Base-by-base conservation (phyloP, 2,329 filamentous ascomycete species). In the Phaeophleospora eucalypticola region DNA sequence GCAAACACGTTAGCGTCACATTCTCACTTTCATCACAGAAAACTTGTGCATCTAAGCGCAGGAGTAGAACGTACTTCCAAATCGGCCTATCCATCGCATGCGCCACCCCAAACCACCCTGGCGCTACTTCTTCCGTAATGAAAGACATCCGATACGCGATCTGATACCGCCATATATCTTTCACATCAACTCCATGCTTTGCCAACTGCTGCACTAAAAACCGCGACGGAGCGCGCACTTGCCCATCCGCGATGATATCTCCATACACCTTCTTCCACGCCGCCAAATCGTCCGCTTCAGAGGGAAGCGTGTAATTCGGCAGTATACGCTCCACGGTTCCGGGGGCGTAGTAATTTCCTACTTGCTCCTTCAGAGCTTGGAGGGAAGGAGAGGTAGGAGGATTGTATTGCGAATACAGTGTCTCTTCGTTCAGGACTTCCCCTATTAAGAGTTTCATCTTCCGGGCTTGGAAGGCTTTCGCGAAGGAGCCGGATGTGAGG, bases 1-100 rank as follows among this genome's bases (percentile, higher is more conserved):
- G n/a, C n/a, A n/a, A n/a, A n/a, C n/a, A n/a, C n/a, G n/a, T 4
- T 7, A 4, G 17, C 32, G n/a, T 21, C 20, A 36, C 41, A 37
- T 37, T 17, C 18, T 8, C 19, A 8, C 37, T 6, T 18, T 41
- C 10, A 32, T 9, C 39, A 3, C 16, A 32, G 14, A 15, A 18
- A 15, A 32, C 7, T 17, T 18, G n/a, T 8, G 24, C n/a, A 34
- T 34, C 3, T 16, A 35, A 16, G 24, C 32, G n/a, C n/a, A n/a
- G n/a, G n/a, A 17, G 6, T 4, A 15, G 10, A 12, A 27, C 39
- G 17, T 37, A 41, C 39, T 47, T 43, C 45, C 45, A 47, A 29
- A 42, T 27, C 16, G 45, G 39, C 17, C 32, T 39, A 20, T 47
- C 34, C 45, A 47, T 47, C 21, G 45, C 45, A 34, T 47, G 45